Base-by-base conservation (phyloP, 2,329 filamentous ascomycete species). In the Cercospora zeae-maydis region DNA sequence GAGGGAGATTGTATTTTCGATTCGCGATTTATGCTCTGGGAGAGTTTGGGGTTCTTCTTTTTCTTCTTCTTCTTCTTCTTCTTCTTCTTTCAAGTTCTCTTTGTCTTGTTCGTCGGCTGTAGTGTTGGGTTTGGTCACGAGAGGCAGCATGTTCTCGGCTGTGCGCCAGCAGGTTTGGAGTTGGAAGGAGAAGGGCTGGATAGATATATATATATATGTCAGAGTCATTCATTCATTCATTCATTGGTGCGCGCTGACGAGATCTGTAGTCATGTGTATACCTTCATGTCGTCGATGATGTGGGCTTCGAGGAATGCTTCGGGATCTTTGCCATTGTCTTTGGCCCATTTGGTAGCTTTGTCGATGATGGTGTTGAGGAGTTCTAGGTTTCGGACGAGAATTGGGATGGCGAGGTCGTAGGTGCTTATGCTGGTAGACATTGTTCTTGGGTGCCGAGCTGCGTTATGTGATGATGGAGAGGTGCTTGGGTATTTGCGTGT, bases 281-380 rank as follows among this genome's bases (percentile, higher is more conserved):
- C 69, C 31, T 71, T 64, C 83, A 85, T 85, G 72, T 84, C 81
- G 0, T 76, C 76, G 61, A 77, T 71, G 19, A 86, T 75, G 2
- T 75, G 75, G n/a, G 76, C 74, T 7, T 77, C 72, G 51, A 81
- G 61, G 52, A 81, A 71, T 27, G 77, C 74, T 3, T 72, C 64
- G 4, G 76, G 69, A 11, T 75, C 66, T 45, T 77, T 75, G 63
- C 68, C 67, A 19, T 78, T 77, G 37, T 77, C 71, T 27, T 77
- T 70, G 60, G 75, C 75, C 64, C 79, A 76, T 3, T 72, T 64
- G 63, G 79, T 75, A 60, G 71, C 82, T 67, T 81, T 81, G 36
- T 75, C 70, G 63, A 85, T 77, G 64, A 82, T 71, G 49, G 70
- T 66, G 16, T 73, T 68, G 31, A 82, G 75, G 61, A 77, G 79